These are phyloP conservation scores for Cordyceps militaris DNA, from an alignment of 2,329 filamentous ascomycete genomes.

Conservation along the genomic window DNA sequence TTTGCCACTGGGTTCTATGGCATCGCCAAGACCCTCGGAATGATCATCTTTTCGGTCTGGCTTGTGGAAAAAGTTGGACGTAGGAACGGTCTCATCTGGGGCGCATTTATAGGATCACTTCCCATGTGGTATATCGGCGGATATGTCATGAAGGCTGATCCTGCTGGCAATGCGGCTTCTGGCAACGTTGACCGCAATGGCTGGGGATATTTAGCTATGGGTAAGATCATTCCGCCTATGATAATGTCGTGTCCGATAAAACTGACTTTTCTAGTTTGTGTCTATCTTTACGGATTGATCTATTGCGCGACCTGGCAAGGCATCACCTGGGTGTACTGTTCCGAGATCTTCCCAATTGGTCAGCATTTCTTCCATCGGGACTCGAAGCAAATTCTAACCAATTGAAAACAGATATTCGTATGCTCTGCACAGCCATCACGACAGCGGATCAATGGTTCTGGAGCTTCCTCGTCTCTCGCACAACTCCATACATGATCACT, in stretches of 20 bases:
- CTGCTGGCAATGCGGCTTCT: constrained; percentile 32
- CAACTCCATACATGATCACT: constrained; percentile 9
- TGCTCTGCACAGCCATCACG: constrained; percentile 29
- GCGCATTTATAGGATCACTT: constrained; percentile 31
- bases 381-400: not conserved
- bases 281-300: constrained; percentile 33
- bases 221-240: too few species aligned
- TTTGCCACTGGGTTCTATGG: constrained; percentile 31
- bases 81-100: constrained; percentile 40
- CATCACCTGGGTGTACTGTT: constrained; percentile 38
- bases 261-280: constrained; percentile 8
- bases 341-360: constrained; percentile 38
- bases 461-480: constrained; percentile 33
- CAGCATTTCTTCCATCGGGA: not conserved
- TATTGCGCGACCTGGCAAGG: constrained; percentile 36
- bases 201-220: constrained; percentile 39
- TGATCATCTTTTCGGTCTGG: constrained; percentile 34
- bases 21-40: constrained; percentile 30
- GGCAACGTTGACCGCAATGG: constrained; percentile 37
- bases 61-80: constrained; percentile 42
- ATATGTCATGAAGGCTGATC: constrained; percentile 21
- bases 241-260: too few species aligned
- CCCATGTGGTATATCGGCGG: constrained; percentile 35
- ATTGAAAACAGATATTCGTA: constrained; percentile 20
- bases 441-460: constrained; percentile 33